A percentile compares a stretch with the other conserved stretches of the same genome.
Conservation (phyloP, 768 basidiomycete genomes). For the Tricholoma bakamatsutake region DNA sequence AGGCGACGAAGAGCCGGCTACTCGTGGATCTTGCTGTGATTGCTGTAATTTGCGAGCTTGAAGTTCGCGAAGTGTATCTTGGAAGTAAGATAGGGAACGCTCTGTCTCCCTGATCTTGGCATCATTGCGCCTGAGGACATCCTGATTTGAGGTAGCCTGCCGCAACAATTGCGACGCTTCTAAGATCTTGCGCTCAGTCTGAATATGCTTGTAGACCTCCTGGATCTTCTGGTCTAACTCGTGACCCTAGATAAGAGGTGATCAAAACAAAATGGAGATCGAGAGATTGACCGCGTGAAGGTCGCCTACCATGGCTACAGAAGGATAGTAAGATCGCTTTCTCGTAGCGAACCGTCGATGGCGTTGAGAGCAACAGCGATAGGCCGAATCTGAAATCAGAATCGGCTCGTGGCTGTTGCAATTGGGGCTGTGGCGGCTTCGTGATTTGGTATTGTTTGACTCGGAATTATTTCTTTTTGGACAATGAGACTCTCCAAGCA, state of each 20-base stretch:
- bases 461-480: slow-evolving; percentile 10
- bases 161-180: slow-evolving; percentile 77
- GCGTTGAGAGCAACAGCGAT: slow-evolving; percentile 10
- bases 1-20: slow-evolving; percentile 37
- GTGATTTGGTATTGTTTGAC: slow-evolving; percentile 5
- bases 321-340: slow-evolving; percentile 13
- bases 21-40: slow-evolving; percentile 48
- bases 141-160: slow-evolving; percentile 79
- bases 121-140: slow-evolving; percentile 77
- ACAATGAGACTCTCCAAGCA: background rate
- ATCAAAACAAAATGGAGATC: slow-evolving; percentile 20
- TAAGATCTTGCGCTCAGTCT: slow-evolving; percentile 89
- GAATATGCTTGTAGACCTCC: slow-evolving; percentile 84
- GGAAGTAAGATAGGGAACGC: slow-evolving; percentile 79
- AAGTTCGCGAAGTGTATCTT: slow-evolving; percentile 78
- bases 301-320: slow-evolving; percentile 16
- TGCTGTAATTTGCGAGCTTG: slow-evolving; percentile 69
- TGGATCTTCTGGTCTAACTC: slow-evolving; percentile 92
- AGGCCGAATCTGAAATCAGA: slow-evolving; percentile 14
- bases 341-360: slow-evolving; percentile 9
- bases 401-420: slow-evolving; percentile 17
- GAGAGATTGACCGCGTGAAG: slow-evolving; percentile 3
- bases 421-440: slow-evolving; percentile 20
- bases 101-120: slow-evolving; percentile 85
- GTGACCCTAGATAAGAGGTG: slow-evolving; percentile 31